Base-by-base conservation (phyloP, 176 grass and related monocot species). In the Dactylis glomerata region DNA sequence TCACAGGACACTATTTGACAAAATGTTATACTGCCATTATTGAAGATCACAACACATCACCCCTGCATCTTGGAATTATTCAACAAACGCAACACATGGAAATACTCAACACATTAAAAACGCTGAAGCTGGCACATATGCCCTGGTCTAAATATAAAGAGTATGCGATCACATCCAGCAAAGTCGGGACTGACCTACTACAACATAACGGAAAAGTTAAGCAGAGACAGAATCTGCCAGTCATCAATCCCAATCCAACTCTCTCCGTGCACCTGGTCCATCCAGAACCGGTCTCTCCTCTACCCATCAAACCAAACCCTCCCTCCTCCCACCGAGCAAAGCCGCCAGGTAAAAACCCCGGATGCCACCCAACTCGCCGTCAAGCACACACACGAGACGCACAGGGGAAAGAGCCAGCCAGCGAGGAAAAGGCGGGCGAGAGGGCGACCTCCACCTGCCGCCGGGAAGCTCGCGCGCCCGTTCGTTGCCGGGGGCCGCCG, bases 381-480 rank as follows among this genome's bases (percentile, higher is more conserved):
- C 19, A n/a, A n/a, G n/a, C n/a, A 44, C 70, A 8, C 33, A 26
- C 51, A 72, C 41, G 28, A 14, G 86, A 36, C 34, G 65, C 27
- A 13, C 34, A 8, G 44, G 3, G 5, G 40, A 19, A 62, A 28
- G 42, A 6, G 32, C 7, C 11, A 64, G 76, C 41, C 30, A 49
- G 41, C 1, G 62, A 66, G 33, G 37, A 71, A 26, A 42, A 72
- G 13, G 40, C 44, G 68, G 40, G 16, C 16, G 67, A n/a, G 74
- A 83, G 75, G 78, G 81, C 55, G 85, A 79, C 90, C 57, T 85
- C 81, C 89, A 89, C 92, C 88, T 64, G 58, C 82, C 33, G 84
- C 51, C 82, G 49, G 26, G 84, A 75, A 85, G 90, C 74, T 84
- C 88, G 64, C 84, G 27, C 67, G 75, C 83, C 58, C 55, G 55